phyloP scores from a whole-genome alignment of 1,139 yeast species.

The Kodamaea suecica region DNA sequence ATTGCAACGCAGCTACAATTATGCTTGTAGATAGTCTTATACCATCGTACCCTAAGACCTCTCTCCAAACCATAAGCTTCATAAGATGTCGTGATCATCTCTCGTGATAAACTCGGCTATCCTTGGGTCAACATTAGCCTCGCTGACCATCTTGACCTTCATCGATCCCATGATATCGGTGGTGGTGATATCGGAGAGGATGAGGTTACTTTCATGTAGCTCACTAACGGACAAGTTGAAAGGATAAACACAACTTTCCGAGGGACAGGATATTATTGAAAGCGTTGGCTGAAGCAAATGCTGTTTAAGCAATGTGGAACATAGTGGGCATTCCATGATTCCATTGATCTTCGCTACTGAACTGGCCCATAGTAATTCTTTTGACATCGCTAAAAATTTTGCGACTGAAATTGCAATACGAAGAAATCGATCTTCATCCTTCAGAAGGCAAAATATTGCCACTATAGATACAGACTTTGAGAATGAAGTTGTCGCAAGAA shows the following conservation, averaged over 20 bases:
- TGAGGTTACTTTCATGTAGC: slow-evolving; percentile 23
- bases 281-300: slow-evolving; percentile 27
- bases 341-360: too few relatives aligned
- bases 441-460: too few relatives aligned
- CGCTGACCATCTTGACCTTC: slow-evolving; percentile 22
- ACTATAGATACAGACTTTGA: background rate
- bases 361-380: too few relatives aligned
- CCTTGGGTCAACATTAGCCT: slow-evolving; percentile 23
- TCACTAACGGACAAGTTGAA: slow-evolving; percentile 29
- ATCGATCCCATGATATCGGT: slow-evolving; percentile 26
- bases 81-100: slow-evolving; percentile 21
- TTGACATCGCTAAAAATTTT: background rate
- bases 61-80: background rate
- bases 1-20: background rate
- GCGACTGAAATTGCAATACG: too few relatives aligned
- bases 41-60: background rate
- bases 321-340: slow-evolving; percentile 32
- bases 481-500: slow-evolving; percentile 57
- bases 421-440: too few relatives aligned
- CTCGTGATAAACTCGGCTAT: slow-evolving; percentile 29
- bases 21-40: too few relatives aligned
- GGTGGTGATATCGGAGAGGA: slow-evolving; percentile 20
- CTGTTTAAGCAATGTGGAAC: slow-evolving; percentile 22
- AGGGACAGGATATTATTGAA: slow-evolving; percentile 29
- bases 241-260: slow-evolving; percentile 29